Evolutionary conservation across 345 rosid genomes (phyloP), one percentile per base, ranked within the genome.

Genomic region (Firmiana major): DNA sequence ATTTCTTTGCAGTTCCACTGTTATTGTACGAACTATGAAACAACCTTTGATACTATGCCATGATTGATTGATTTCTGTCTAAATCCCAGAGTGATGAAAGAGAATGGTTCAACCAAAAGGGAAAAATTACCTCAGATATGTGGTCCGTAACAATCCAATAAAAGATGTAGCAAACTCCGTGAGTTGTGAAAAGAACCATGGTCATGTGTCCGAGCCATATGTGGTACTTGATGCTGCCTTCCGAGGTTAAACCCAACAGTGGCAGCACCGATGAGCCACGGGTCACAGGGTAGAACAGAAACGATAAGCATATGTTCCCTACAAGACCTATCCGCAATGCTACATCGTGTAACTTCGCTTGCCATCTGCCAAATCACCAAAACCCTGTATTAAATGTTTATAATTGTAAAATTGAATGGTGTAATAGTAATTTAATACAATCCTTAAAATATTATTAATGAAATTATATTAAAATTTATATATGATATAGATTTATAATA

Each of bases 141-240:
- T 85, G 77, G 72, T 86, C 12, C 0, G 86, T 75, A 26, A 75
- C 70, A 0, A 59, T 77, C 93, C 97, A 93, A 10, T 28, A 79
- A 13, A 75, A 36, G 76, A 93, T 84, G 86, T 72, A 93, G 75
- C 77, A 43, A 48, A 93, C 26, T 16, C 99, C 98, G 64, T 94
- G 98, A 63, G 84, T 63, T 0, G 96, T 85, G 80, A 91, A 88
- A 80, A 90, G 58, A 24, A 76, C 15, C 92, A 94, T 84, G 79
- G 87, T 89, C 74, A 88, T 70, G 73, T 94, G 97, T 1, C 99
- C 98, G 1, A 94, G 81, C 98, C 99, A 94, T 49, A 90, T 90
- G 60, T 94, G 99, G 42, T 94, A 94, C 85, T 91, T 94, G 73
- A 94, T 93, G 93, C 97, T 87, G 2, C 85, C 83, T 75, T 94